These are phyloP conservation scores for Solanum hybrid DNA, from an alignment of 305 asterid genomes.

Conservation along the genomic window DNA sequence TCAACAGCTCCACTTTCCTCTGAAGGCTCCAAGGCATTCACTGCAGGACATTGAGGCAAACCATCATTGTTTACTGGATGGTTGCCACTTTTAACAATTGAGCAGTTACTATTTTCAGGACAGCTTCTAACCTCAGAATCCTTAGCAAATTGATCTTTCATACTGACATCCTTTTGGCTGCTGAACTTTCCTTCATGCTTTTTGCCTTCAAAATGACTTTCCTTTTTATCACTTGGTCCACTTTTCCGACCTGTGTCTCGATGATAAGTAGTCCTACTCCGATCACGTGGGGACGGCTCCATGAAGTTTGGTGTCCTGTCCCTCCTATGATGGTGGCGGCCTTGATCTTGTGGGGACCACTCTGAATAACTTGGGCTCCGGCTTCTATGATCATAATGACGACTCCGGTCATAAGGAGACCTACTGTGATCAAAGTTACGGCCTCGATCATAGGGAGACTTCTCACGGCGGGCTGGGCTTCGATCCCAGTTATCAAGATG, in stretches of 20 bases:
- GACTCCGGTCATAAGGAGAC: constrained; percentile 28
- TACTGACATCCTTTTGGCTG: constrained; percentile 36
- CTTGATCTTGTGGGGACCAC: constrained; percentile 32
- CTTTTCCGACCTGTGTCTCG: constrained; percentile 42
- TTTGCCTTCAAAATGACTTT: constrained; percentile 39
- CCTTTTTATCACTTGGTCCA: constrained; percentile 50
- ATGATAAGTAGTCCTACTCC: constrained; percentile 33
- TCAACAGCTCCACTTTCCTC: constrained; percentile 54
- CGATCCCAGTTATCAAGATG: constrained; percentile 52
- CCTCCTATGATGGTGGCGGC: constrained; percentile 47
- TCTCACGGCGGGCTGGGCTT: constrained; percentile 55
- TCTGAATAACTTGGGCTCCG: constrained; percentile 33
- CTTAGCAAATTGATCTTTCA: constrained; percentile 39
- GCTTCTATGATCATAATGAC: constrained; percentile 22
- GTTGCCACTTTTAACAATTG: constrained; percentile 30
- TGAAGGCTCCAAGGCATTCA: constrained; percentile 29
- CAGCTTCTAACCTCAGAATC: constrained; percentile 44
- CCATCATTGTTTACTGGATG: constrained; percentile 24
- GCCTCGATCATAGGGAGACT: constrained; percentile 45
- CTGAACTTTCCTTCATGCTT: constrained; percentile 53
- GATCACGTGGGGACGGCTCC: constrained; percentile 62
- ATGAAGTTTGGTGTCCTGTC: constrained; percentile 44
- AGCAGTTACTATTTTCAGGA: constrained; percentile 24
- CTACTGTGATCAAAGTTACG: constrained; percentile 46
- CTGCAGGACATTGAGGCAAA: constrained; percentile 28